phyloP scores from a whole-genome alignment of 2,329 filamentous ascomycete genomes.

The Chaetomium sp. region DNA sequence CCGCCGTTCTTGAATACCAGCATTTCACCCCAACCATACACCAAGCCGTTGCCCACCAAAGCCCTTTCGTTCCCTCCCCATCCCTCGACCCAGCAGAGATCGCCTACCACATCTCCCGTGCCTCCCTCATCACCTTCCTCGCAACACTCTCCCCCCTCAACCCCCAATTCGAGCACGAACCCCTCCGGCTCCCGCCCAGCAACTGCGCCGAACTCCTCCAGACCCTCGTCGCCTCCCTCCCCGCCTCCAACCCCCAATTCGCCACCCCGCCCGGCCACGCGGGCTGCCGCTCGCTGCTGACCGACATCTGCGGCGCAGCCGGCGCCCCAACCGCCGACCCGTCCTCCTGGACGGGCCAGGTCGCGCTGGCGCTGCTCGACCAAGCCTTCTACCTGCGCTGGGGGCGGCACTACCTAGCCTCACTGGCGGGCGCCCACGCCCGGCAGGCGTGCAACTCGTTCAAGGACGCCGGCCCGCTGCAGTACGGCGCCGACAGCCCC shows the following conservation, averaged over 20 bases:
- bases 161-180: slow-evolving; percentile 38
- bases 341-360: slow-evolving; percentile 46
- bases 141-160: slow-evolving; percentile 47
- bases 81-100: slow-evolving; percentile 41
- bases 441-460: slow-evolving; percentile 63
- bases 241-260: slow-evolving; percentile 38
- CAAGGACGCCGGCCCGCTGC: slow-evolving; percentile 61
- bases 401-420: slow-evolving; percentile 61
- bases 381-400: slow-evolving; percentile 50
- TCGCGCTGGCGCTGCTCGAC: slow-evolving; percentile 50
- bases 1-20: slow-evolving; percentile 42
- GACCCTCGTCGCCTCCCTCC: slow-evolving; percentile 39
- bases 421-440: slow-evolving; percentile 57
- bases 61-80: slow-evolving; percentile 29
- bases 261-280: slow-evolving; percentile 37
- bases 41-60: slow-evolving; percentile 21
- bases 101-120: slow-evolving; percentile 57
- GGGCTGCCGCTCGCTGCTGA: slow-evolving; percentile 50
- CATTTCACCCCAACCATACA: slow-evolving; percentile 33
- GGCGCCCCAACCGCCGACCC: slow-evolving; percentile 33
- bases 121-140: slow-evolving; percentile 53
- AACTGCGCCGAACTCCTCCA: slow-evolving; percentile 24
- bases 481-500: slow-evolving; percentile 54
- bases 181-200: background rate
- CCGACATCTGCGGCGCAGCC: slow-evolving; percentile 50